A percentile compares a stretch with the other conserved stretches of the same genome.
phyloP scores from a whole-genome alignment of 306 rosid species.

The Begonia masoniana region DNA sequence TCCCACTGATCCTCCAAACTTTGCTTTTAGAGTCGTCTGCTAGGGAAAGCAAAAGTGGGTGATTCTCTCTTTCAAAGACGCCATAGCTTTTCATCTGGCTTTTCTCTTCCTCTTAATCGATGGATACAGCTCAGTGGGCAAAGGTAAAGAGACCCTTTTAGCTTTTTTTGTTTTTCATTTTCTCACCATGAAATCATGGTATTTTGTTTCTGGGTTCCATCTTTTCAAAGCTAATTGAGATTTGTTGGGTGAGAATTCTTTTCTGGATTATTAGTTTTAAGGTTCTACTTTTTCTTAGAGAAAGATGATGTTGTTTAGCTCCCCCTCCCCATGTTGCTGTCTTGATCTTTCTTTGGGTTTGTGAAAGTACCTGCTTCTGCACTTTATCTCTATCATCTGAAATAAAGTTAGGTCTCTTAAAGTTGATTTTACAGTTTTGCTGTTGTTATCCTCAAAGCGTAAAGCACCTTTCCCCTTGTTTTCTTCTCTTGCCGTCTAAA shows the following conservation, averaged over 20 bases:
- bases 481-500: not conserved
- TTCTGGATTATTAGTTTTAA: conserved; percentile 16
- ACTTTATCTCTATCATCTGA: not conserved
- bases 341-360: not conserved
- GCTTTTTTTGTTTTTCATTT: conserved; percentile 17
- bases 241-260: not conserved
- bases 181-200: conserved; percentile 30
- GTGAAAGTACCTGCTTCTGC: not conserved
- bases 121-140: conserved; percentile 75
- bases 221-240: not conserved
- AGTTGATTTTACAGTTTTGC: not conserved
- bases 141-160: conserved; percentile 29
- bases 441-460: not conserved
- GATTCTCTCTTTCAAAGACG: conserved; percentile 16
- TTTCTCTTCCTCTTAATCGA: conserved; percentile 33
- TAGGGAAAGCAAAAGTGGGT: conserved; percentile 18
- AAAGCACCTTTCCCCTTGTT: not conserved
- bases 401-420: not conserved
- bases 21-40: conserved; percentile 29
- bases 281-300: conserved; percentile 11
- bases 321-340: conserved; percentile 8
- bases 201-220: not conserved
- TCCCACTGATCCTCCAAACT: conserved; percentile 12
- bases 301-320: conserved; percentile 17
- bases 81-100: conserved; percentile 15